Percentiles rank a stretch among this genome's conserved stretches.
phyloP scores from a whole-genome alignment of 2,329 filamentous ascomycete species.

The Fusarium globosum region DNA sequence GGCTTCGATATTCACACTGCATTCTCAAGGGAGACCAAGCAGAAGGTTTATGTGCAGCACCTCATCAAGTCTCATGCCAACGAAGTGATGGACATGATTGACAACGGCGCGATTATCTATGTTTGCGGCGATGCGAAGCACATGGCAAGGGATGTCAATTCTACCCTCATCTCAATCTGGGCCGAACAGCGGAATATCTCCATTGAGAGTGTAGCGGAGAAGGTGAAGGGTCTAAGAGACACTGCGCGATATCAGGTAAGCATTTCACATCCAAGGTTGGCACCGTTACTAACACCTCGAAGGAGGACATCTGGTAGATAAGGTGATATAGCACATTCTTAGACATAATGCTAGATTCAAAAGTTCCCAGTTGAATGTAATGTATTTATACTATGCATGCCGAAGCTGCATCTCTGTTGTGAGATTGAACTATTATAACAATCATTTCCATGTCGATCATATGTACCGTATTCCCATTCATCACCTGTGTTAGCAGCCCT shows the following conservation, averaged over 20 bases:
- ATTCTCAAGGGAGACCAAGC: neutral
- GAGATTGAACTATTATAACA: fast-evolving
- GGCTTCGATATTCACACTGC: neutral
- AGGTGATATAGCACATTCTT: fast-evolving
- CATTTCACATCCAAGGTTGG: fast-evolving
- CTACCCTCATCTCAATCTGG: neutral
- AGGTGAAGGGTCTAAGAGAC: neutral
- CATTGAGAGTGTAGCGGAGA: fast-evolving
- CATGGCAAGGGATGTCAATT: neutral
- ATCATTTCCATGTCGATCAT: fast-evolving
- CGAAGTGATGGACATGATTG: neutral
- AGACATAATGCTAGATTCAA: fast-evolving
- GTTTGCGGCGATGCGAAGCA: neutral
- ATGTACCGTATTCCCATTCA: too few relatives aligned
- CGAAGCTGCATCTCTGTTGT: too few relatives aligned
- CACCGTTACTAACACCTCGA: neutral
- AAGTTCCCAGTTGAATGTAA: fast-evolving
- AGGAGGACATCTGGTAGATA: constrained; percentile 6
- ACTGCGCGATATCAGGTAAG: neutral
- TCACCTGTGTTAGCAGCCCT: too few relatives aligned
- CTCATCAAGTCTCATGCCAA: neutral
- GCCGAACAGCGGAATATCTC: neutral
- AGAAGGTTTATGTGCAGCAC: neutral
- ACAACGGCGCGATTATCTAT: neutral
- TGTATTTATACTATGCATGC: too few relatives aligned